phyloP scores from a whole-genome alignment of 2,329 filamentous ascomycete genomes.

The Periconia sp. region DNA sequence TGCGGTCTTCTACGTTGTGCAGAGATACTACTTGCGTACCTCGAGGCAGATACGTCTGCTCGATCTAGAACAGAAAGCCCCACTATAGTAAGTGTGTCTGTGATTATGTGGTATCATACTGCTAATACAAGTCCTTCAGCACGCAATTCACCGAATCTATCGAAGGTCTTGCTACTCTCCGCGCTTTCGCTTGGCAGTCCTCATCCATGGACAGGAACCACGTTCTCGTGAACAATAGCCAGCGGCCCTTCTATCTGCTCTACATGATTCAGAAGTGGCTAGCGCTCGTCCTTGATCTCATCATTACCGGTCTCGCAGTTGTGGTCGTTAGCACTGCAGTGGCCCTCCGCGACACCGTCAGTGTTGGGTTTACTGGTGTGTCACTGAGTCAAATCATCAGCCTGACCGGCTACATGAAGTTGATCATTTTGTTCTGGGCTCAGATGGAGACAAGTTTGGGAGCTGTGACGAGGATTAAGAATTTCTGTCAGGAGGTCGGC shows the following conservation, averaged over 20 bases:
- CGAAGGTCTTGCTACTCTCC: no score
- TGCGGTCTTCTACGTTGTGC: conserved; percentile 55
- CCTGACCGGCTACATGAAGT: conserved; percentile 56
- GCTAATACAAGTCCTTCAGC: no score
- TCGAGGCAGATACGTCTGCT: conserved; percentile 55
- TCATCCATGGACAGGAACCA: no score
- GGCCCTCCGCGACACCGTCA: conserved; percentile 39
- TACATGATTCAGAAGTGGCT: conserved; percentile 45
- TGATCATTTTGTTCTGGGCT: conserved; percentile 58
- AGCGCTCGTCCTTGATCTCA: conserved; percentile 28
- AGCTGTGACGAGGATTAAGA: conserved; percentile 58
- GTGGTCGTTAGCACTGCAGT: conserved; percentile 40
- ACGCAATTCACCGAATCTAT: no score
- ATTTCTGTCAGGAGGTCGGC: conserved; percentile 51
- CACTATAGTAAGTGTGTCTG: no score
- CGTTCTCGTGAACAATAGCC: no score
- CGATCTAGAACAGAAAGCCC: conserved; percentile 57
- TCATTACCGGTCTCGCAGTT: conserved; percentile 40
- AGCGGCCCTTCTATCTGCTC: conserved; percentile 50
- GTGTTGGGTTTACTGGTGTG: conserved; percentile 55
- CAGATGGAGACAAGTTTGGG: conserved; percentile 62
- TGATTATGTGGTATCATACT: no score
- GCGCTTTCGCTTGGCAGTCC: no score
- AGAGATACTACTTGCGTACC: conserved; percentile 53
- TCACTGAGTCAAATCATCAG: conserved; percentile 57